Evolutionary conservation across 352 stramenopile species (phyloP).

Genomic region (Thalassiosira livingstoniorum): DNA sequence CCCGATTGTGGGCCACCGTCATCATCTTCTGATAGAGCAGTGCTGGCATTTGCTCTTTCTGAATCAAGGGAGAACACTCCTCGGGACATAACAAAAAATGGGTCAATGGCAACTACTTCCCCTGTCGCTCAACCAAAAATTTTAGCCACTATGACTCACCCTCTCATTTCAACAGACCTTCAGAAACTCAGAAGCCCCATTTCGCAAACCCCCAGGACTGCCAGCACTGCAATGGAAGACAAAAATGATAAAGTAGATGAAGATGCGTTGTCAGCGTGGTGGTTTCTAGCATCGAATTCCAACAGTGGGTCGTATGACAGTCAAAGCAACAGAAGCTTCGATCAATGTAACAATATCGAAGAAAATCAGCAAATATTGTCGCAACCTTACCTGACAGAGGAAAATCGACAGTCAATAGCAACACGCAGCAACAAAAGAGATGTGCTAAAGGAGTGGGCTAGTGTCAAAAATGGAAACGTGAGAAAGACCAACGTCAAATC

Average conservation of each 20-base stretch:
- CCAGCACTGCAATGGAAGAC: conserved; percentile 11
- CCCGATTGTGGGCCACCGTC: background rate
- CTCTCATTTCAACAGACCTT: background rate
- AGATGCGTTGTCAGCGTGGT: conserved; percentile 23
- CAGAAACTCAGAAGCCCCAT: conserved; percentile 5
- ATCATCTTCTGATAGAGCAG: conserved; percentile 20
- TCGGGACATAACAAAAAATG: conserved; percentile 3
- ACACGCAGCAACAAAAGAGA: background rate
- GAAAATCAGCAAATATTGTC: background rate
- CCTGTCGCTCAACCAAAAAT: background rate
- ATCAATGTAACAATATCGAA: background rate
- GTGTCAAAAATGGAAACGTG: too few relatives aligned
- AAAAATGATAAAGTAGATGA: conserved; percentile 33
- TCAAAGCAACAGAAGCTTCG: background rate
- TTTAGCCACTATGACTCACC: too few relatives aligned
- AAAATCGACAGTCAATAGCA: background rate
- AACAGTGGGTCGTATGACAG: conserved; percentile 14
- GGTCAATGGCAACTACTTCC: background rate
- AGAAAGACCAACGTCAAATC: too few relatives aligned
- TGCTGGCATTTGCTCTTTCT: conserved; percentile 3
- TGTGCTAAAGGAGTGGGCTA: background rate
- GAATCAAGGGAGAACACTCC: background rate
- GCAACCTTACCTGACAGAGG: background rate
- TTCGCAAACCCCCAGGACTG: background rate
- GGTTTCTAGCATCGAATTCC: conserved; percentile 34